A percentile compares a stretch with the other conserved stretches of the same genome.
Evolutionary conservation across 2,329 filamentous ascomycete species (phyloP).

Genomic region (Cladophialophora exuberans): DNA sequence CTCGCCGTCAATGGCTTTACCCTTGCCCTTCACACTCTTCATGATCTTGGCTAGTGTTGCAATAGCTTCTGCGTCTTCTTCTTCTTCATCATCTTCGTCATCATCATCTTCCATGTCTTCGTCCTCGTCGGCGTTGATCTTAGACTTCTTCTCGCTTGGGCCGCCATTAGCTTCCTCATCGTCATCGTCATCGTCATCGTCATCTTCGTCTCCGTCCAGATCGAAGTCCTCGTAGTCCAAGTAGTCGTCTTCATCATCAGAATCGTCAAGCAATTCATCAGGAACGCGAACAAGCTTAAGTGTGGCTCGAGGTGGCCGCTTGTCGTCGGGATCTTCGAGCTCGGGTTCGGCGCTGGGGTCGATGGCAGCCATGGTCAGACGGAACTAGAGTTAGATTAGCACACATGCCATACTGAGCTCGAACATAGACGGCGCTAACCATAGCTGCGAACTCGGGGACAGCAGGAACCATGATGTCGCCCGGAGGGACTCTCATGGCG

Average conservation of each 20-base stretch:
- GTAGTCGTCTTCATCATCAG: constrained; percentile 58
- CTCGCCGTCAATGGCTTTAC: constrained; percentile 69
- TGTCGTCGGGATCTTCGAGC: constrained; percentile 65
- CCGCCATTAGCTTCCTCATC: constrained; percentile 58
- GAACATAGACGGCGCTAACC: constrained; percentile 59
- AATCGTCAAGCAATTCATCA: constrained; percentile 56
- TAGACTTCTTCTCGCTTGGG: constrained; percentile 90
- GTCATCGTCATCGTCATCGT: constrained; percentile 56
- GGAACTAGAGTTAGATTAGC: constrained; percentile 65
- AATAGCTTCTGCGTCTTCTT: constrained; percentile 53
- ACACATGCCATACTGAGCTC: neutral
- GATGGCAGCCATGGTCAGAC: constrained; percentile 97
- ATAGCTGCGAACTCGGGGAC: constrained; percentile 78
- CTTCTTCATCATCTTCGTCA: constrained; percentile 69
- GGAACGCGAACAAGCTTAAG: constrained; percentile 85
- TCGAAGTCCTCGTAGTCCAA: constrained; percentile 42
- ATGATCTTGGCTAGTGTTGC: constrained; percentile 59
- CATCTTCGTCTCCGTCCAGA: constrained; percentile 42
- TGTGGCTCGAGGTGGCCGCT: constrained; percentile 65
- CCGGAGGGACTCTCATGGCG: constrained; percentile 86
- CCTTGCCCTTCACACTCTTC: constrained; percentile 60
- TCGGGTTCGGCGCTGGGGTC: constrained; percentile 80
- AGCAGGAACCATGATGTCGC: constrained; percentile 79
- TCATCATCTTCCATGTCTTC: constrained; percentile 73
- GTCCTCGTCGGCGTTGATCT: constrained; percentile 75